Conservation (phyloP, 371 early-diverging fungal genomes). For the Funneliformis caledonium region DNA sequence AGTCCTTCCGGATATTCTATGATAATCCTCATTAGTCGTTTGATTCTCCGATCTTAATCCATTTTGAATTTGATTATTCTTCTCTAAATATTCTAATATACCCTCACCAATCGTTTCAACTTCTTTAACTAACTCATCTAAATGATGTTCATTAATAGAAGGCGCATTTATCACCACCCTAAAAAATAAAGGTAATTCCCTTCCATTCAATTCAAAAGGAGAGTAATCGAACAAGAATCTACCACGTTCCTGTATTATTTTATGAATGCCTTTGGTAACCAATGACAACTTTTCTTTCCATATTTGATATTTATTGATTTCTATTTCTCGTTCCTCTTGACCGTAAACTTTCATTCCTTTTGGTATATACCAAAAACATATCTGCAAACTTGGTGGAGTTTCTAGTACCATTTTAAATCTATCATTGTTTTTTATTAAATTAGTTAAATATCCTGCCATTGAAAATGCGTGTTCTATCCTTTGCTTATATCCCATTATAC, state of each 20-base stretch:
- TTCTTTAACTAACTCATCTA: conserved; percentile 21
- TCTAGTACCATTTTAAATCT: conserved; percentile 28
- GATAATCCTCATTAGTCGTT: background rate
- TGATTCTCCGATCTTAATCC: background rate
- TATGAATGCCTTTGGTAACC: conserved; percentile 38
- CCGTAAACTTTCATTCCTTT: background rate
- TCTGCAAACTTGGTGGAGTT: conserved; percentile 28
- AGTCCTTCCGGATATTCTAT: background rate
- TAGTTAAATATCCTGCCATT: conserved; percentile 17
- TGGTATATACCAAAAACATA: conserved; percentile 40
- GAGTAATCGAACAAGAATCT: conserved; percentile 36
- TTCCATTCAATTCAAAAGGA: background rate
- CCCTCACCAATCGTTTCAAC: conserved; percentile 19
- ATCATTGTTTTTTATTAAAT: background rate
- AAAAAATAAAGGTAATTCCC: conserved; percentile 38
- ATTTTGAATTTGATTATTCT: background rate
- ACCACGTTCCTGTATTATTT: background rate
- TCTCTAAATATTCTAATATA: background rate
- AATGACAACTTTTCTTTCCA: conserved; percentile 10
- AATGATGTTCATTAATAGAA: conserved; percentile 29
- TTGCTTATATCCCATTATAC: conserved; percentile 45
- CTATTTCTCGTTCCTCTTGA: background rate
- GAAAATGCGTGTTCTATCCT: conserved; percentile 39
- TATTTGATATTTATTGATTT: background rate
- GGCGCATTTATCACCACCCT: conserved; percentile 33